phyloP scores from a whole-genome alignment of 2,329 filamentous ascomycete genomes.

The Gaeumannomyces tritici region DNA sequence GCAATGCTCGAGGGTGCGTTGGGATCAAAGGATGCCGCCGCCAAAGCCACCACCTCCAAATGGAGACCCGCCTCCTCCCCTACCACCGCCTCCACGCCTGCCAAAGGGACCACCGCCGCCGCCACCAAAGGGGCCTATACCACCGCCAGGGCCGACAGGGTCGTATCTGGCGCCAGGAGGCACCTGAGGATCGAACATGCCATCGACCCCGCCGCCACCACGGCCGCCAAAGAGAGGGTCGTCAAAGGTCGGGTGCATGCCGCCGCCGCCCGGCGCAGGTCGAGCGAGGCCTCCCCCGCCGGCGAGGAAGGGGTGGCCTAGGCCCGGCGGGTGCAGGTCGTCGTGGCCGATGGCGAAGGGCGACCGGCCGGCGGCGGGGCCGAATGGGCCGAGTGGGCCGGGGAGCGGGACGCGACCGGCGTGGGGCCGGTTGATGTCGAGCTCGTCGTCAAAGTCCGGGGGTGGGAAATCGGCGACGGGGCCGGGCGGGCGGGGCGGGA shows the following conservation, averaged over 20 bases:
- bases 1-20: background rate
- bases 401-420: conserved; percentile 21
- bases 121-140: background rate
- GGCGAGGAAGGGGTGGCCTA: conserved; percentile 70
- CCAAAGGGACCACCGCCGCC: conserved; percentile 21
- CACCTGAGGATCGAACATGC: conserved; percentile 57
- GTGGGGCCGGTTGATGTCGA: conserved; percentile 66
- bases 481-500: conserved; percentile 38
- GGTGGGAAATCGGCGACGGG: conserved; percentile 71
- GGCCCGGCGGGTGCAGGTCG: conserved; percentile 77
- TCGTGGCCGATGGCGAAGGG: conserved; percentile 70
- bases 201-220: conserved; percentile 31
- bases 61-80: conserved; percentile 7
- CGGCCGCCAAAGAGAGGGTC: conserved; percentile 71
- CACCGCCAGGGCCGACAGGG: conserved; percentile 62
- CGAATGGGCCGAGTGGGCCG: conserved; percentile 17
- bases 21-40: background rate
- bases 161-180: conserved; percentile 91
- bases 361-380: conserved; percentile 30
- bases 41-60: conserved; percentile 9
- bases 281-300: conserved; percentile 31
- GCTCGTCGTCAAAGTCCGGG: conserved; percentile 88
- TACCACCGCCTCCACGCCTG: conserved; percentile 1
- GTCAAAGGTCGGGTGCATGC: conserved; percentile 95
- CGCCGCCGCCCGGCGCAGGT: conserved; percentile 33